Evolutionary conservation across 495 filamentous ascomycete species (phyloP), one percentile per base, ranked within the genome.

Genomic region (Tuber aestivum): DNA sequence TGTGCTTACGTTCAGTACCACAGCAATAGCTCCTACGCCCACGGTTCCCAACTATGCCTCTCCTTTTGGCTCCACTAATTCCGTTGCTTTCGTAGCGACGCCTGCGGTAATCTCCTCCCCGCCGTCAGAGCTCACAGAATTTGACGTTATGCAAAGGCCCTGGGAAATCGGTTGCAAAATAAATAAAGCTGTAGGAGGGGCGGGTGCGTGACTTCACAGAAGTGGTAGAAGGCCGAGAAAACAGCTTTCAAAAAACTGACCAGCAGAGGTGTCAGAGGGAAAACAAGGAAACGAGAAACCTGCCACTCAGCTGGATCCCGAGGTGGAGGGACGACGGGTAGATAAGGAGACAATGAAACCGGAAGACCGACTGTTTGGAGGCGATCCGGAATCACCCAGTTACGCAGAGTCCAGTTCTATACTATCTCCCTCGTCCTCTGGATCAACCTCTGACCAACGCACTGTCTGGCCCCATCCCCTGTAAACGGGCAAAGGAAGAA

Each of bases 121-220:
- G 12, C 72, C 87, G 7, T 20, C 82, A 32, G 81, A 84, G 74
- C 88, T 88, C 12, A 74, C 83, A 21, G 42, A 37, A n/a, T 78
- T 78, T 32, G 76, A 75, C 72, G 70, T 70, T 2, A 73, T 87
- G 89, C 27, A 93, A 91, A 79, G 85, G 88, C 44, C 91, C 89
- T 3, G 88, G 91, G 79, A 90, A 40, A 76, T 88, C 91, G 86
- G 75, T 85, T 84, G n/a, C 85, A 83, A 71, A 42, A 45, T 69
- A 69, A 0, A 80, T 87, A 38, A 92, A 92, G 78, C 85, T 85
- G 5, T 90, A 91, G 83, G 85, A 89, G 70, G 86, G 86, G 76
- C 85, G 87, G 14, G 81, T 92, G 73, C 92, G 91, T 80, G 87
- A 90, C 72, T 88, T 88, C 6, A 88, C 89, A 10, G 90, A 86